A percentile compares a stretch with the other conserved stretches of the same genome.
Conservation (phyloP, 108 stramenopile genomes). For the Conticribra guillardii region DNA sequence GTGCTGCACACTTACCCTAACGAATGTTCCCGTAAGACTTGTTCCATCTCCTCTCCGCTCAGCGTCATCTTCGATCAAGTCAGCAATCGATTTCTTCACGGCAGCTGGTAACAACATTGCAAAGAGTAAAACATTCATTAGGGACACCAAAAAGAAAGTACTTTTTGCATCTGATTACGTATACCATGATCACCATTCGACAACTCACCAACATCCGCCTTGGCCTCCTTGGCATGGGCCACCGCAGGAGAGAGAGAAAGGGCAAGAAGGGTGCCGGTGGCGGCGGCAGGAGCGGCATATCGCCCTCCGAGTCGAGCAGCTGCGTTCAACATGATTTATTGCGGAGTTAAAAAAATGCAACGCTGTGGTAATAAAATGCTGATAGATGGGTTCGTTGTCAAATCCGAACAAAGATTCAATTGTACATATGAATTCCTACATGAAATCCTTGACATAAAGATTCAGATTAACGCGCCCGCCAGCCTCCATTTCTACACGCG, state of each 20-base stretch:
- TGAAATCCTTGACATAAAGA: too few relatives aligned
- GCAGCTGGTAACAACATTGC: slow-evolving; percentile 20
- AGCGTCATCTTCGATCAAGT: slow-evolving; percentile 75
- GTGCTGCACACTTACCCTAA: slow-evolving; percentile 42
- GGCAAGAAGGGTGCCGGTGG: slow-evolving; percentile 43
- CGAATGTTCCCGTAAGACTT: slow-evolving; percentile 73
- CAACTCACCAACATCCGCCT: slow-evolving; percentile 47
- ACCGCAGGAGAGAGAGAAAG: slow-evolving; percentile 27
- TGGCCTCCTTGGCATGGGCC: slow-evolving; percentile 39
- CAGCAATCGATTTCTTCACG: slow-evolving; percentile 71
- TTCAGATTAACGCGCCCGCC: too few relatives aligned
- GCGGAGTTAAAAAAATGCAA: background rate
- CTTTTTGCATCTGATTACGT: too few relatives aligned
- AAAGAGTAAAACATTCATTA: too few relatives aligned
- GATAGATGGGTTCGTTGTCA: too few relatives aligned
- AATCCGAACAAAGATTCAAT: too few relatives aligned
- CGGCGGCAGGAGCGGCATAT: slow-evolving; percentile 39
- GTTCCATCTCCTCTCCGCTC: slow-evolving; percentile 85
- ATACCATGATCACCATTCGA: too few relatives aligned
- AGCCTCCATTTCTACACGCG: too few relatives aligned
- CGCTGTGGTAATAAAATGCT: background rate
- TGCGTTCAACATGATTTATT: slow-evolving; percentile 28
- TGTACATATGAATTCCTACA: too few relatives aligned
- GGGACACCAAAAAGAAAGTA: too few relatives aligned
- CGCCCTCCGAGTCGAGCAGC: slow-evolving; percentile 34